Evolutionary conservation across 352 stramenopile genomes (phyloP), one percentile per base, ranked within the genome.

Genomic region (Thalassiosira livingstoniorum): DNA sequence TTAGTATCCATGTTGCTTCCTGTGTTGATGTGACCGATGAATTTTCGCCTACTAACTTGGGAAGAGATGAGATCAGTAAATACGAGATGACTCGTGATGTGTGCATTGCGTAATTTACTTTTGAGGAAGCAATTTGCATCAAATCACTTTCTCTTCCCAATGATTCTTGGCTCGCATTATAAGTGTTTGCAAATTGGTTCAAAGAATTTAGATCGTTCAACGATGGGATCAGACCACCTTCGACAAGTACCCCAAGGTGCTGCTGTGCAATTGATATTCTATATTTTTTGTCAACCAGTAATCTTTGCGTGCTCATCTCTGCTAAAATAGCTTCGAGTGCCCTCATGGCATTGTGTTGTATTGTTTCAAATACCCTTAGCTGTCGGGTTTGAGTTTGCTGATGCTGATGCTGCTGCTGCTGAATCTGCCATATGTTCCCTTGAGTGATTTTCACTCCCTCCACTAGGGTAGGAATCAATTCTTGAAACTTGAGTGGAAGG

Each of bases 201-300:
- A 60, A 39, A 23, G 39, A 54, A 21, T 78, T 45, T 0, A 83
- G 29, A 37, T 55, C 51, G 13, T 63, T 23, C 32, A 85, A 43
- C 21, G 80, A 57, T 45, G 73, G 80, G 11, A 72, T 62, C 34
- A 78, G 54, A 57, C 74, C 73, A 63, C 31, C 29, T 27, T 75
- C 43, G 23, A 87, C 74, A 18, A 87, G n/a, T 31, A 13, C 39
- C 37, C 66, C 66, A 57, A 87, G 58, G 70, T 83, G 47, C 37
- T 72, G 29, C 29, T 42, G 51, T 11, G 68, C 66, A 63, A 84
- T 75, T 7, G 57, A 64, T 62, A 75, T 47, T 55, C 67, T 61
- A 66, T 73, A 87, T 47, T 87, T 84, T 66, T 78, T 80, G 43
- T 80, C 67, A 15, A 87, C 60, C 55, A 87, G 64, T 27, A 84